Evolutionary conservation across 306 rosid genomes (phyloP), one percentile per base, ranked within the genome.

Genomic region (Quercus suber): DNA sequence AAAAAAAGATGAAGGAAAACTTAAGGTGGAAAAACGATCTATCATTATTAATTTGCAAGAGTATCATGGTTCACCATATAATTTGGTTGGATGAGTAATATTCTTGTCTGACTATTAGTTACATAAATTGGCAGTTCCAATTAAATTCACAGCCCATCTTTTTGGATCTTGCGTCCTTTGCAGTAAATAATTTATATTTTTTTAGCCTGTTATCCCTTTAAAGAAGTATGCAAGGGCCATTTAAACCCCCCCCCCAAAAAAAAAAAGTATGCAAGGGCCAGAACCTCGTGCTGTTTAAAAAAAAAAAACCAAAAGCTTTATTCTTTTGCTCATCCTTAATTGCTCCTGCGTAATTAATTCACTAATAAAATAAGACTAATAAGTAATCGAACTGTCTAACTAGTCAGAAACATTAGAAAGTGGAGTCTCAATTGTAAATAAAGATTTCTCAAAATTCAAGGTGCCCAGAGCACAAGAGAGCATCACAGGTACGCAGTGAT

Each of bases 161-260:
- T 92, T 92, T 78, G 96, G 97, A 93, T 93, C 97, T 49, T 84
- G 94, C 81, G 90, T 88, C 96, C 76, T 78, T 82, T 30, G 70
- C 81, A 83, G 58, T 69, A 73, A 73, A 80, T 76, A 74, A 78
- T 82, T 80, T 74, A 28, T 69, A 41, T 59, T 70, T 69, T 33
- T 61, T 63, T 68, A 68, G 30, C 59, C 60, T 73, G 75, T 70
- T 76, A 68, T 70, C 12, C 70, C n/a, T 15, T 71, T 79, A 73
- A 82, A 82, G 85, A 78, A 84, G 81, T 72, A 43, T 52, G 37
- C 43, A 35, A 60, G 76, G 61, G 19, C 69, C 94, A 88, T 23
- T 23, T 23, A 23, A n/a, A n/a, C n/a, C 1, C 23, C 23, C 23
- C 23, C 23, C 23, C 23, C 23, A 23, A 23, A 23, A 23, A 23